phyloP scores from a whole-genome alignment of 75 land plant genomes.

The Larix kaempferi region DNA sequence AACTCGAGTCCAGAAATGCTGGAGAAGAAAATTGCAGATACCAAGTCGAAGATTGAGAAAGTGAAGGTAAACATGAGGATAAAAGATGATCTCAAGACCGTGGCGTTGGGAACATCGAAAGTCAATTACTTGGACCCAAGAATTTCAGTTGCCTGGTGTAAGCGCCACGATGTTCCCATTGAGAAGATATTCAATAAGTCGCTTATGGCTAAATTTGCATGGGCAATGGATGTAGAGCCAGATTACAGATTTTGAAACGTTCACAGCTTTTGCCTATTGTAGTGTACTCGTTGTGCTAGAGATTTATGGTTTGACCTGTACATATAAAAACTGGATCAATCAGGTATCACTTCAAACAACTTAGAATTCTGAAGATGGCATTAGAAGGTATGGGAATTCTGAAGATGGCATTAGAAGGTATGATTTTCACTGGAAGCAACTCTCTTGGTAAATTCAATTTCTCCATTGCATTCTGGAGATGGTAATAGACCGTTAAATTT shows the following conservation, averaged over 20 bases:
- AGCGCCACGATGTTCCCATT: slow-evolving; percentile 91
- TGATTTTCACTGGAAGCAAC: too few species aligned
- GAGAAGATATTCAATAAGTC: slow-evolving; percentile 97
- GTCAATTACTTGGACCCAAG: slow-evolving; percentile 96
- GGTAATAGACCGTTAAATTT: too few species aligned
- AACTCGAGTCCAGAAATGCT: slow-evolving; percentile 67
- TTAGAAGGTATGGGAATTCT: too few species aligned
- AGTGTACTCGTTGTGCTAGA: too few species aligned
- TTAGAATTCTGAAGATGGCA: too few species aligned
- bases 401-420: too few species aligned
- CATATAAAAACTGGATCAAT: too few species aligned
- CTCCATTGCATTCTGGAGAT: too few species aligned
- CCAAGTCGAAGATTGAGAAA: slow-evolving; percentile 72
- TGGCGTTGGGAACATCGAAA: slow-evolving; percentile 94
- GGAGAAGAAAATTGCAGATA: slow-evolving; percentile 69
- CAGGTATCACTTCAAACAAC: too few species aligned
- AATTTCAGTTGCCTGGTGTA: slow-evolving; percentile 98
- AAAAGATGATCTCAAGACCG: slow-evolving; percentile 87
- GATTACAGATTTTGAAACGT: slow-evolving; percentile 63
- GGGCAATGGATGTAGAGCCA: slow-evolving; percentile 94
- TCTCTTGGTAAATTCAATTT: too few species aligned
- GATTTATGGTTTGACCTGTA: too few species aligned
- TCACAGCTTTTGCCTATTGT: too few species aligned
- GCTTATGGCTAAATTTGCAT: slow-evolving; percentile 85
- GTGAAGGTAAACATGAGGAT: slow-evolving; percentile 66